Evolutionary conservation across 345 rosid genomes (phyloP).

Genomic region (Lepidium sativum): DNA sequence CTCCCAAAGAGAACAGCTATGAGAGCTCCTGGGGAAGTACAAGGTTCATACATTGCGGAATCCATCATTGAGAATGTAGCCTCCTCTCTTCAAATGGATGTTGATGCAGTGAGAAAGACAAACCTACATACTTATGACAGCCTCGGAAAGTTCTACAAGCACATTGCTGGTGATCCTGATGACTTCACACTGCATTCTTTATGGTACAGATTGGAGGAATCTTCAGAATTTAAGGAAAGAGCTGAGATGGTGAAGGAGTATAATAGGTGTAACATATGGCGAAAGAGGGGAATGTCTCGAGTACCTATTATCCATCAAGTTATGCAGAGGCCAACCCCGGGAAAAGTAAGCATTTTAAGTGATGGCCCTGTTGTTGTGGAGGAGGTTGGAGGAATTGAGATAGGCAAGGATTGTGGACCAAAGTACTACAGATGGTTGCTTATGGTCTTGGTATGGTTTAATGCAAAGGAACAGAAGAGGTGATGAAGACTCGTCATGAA

Average conservation of each 20-base stretch:
- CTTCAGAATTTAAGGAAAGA: constrained; percentile 46
- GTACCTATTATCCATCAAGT: constrained; percentile 54
- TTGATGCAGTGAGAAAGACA: constrained; percentile 50
- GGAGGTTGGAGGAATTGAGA: constrained; percentile 88
- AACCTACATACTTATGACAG: constrained; percentile 59
- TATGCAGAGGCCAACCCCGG: constrained; percentile 45
- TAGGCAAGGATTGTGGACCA: constrained; percentile 98
- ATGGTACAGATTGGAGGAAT: constrained; percentile 55
- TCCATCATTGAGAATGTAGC: constrained; percentile 73
- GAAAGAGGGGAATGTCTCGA: constrained; percentile 70
- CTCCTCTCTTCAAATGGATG: constrained; percentile 57
- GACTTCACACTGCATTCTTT: constrained; percentile 67
- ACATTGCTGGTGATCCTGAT: constrained; percentile 35
- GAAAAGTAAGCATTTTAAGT: constrained; percentile 71
- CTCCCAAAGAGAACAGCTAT: constrained; percentile 60
- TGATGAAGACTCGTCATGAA: constrained; percentile 29
- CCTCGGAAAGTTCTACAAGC: constrained; percentile 45
- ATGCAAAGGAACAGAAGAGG: constrained; percentile 34
- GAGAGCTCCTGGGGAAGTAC: constrained; percentile 91
- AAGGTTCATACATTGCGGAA: constrained; percentile 78
- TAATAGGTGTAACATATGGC: constrained; percentile 46
- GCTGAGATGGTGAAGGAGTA: constrained; percentile 45
- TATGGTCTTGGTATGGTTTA: constrained; percentile 59
- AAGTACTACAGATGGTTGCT: constrained; percentile 86
- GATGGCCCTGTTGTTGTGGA: constrained; percentile 88